A percentile compares a stretch with the other conserved stretches of the same genome.
Conservation (phyloP, 768 basidiomycete species). For the Xerocomellus chrysenteron region DNA sequence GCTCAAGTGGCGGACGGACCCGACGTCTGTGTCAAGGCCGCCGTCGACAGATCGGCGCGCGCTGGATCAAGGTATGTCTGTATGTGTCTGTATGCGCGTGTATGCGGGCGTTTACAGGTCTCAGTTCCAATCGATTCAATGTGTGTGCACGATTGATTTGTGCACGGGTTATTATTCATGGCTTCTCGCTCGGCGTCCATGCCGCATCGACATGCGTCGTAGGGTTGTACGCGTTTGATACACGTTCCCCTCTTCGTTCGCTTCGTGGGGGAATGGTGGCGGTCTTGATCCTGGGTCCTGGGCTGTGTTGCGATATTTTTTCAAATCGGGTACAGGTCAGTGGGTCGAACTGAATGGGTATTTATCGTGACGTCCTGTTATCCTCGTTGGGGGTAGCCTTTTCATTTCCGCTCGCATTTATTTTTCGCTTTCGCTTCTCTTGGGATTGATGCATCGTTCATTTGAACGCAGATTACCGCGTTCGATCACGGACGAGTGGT, state of each 20-base stretch:
- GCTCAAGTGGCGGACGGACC: constrained; percentile 60
- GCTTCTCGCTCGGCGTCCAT: too few species aligned
- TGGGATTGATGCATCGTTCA: background rate
- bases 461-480: constrained; percentile 48
- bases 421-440: background rate
- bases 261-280: background rate
- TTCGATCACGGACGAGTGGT: constrained; percentile 44
- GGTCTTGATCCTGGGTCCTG: background rate
- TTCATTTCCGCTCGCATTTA: constrained; percentile 12
- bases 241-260: constrained; percentile 8
- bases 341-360: background rate
- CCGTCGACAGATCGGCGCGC: constrained; percentile 63
- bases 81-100: constrained; percentile 1
- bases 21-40: constrained; percentile 52
- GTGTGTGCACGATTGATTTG: too few species aligned
- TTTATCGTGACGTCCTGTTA: background rate
- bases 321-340: constrained; percentile 31
- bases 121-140: too few species aligned
- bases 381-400: background rate
- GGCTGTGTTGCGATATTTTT: background rate
- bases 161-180: too few species aligned
- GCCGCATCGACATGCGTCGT: constrained; percentile 1
- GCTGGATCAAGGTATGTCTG: constrained; percentile 59
- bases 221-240: constrained; percentile 7
- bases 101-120: background rate